phyloP scores from a whole-genome alignment of 805 yeast genomes.

The Myxozyma melibiosi region DNA sequence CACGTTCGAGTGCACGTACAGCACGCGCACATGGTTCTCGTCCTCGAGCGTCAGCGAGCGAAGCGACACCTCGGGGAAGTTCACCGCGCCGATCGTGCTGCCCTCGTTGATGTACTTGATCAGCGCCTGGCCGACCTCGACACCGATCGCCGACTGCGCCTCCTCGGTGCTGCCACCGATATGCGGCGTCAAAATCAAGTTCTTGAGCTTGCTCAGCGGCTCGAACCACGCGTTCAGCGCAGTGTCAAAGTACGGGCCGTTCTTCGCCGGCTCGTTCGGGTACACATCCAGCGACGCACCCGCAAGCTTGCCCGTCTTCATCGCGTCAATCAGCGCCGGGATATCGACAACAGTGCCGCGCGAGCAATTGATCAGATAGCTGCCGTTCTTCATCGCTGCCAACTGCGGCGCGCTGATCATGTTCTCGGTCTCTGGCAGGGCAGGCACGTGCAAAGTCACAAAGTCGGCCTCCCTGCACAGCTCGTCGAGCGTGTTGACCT shows the following conservation, averaged over 20 bases:
- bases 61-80: slow-evolving; percentile 96
- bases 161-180: slow-evolving; percentile 99
- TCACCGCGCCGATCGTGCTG: slow-evolving; percentile 89
- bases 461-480: slow-evolving; percentile 81
- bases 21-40: slow-evolving; percentile 79
- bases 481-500: slow-evolving; percentile 82
- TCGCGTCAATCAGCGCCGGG: slow-evolving; percentile 87
- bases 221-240: slow-evolving; percentile 79
- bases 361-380: slow-evolving; percentile 92
- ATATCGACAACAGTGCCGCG: slow-evolving; percentile 98
- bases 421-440: slow-evolving; percentile 86
- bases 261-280: slow-evolving; percentile 96
- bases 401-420: slow-evolving; percentile 87
- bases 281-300: slow-evolving; percentile 97
- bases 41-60: slow-evolving; percentile 87
- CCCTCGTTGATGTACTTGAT: slow-evolving; percentile 96
- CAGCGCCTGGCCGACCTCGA: slow-evolving; percentile 86
- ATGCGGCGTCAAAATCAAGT: slow-evolving; percentile 92
- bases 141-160: slow-evolving; percentile 96
- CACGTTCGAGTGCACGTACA: slow-evolving; percentile 95
- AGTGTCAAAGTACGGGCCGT: slow-evolving; percentile 77
- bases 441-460: slow-evolving; percentile 93
- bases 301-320: slow-evolving; percentile 90
- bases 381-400: slow-evolving; percentile 94
- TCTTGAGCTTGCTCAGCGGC: slow-evolving; percentile 78